Percentiles rank a stretch among this genome's conserved stretches.
These are phyloP conservation scores for Calophaca sinica DNA, from an alignment of 306 rosid genomes.

Conservation along the genomic window DNA sequence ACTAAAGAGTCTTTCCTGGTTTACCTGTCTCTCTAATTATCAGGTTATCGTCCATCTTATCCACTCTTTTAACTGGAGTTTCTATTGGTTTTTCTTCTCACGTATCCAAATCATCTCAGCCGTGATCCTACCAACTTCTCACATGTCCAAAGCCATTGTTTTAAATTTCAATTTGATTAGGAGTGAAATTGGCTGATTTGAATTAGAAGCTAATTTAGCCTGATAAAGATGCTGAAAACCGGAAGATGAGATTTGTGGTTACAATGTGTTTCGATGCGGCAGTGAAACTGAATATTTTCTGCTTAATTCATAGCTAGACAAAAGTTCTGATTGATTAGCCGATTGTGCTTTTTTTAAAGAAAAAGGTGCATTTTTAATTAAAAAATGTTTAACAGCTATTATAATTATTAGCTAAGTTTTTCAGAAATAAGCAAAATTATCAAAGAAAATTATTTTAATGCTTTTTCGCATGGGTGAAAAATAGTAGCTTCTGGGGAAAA, in stretches of 20 bases:
- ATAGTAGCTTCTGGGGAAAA: background rate
- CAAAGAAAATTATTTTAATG: conserved; percentile 9
- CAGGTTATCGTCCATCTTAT: conserved; percentile 3
- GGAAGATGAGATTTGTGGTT: conserved; percentile 13
- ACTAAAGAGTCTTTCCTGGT: conserved; percentile 6
- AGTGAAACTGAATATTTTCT: conserved; percentile 5
- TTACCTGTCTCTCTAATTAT: background rate
- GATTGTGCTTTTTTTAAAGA: background rate
- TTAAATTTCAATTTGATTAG: conserved; percentile 16
- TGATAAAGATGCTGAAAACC: conserved; percentile 27
- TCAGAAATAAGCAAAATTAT: conserved; percentile 3
- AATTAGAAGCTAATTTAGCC: conserved; percentile 25
- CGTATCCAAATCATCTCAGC: background rate
- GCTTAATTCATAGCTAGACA: background rate
- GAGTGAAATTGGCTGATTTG: conserved; percentile 25
- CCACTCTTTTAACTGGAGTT: background rate
- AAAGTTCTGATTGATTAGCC: conserved; percentile 6
- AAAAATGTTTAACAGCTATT: background rate
- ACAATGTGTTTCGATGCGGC: conserved; percentile 10
- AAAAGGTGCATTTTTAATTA: background rate
- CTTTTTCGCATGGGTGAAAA: background rate
- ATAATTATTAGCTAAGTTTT: background rate
- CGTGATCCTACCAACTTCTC: conserved; percentile 13
- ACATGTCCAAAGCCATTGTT: conserved; percentile 2
- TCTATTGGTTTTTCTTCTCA: conserved; percentile 4